Percentiles rank a stretch among this genome's conserved stretches.
Conservation (phyloP, 768 basidiomycete species). For the Russula griseocarnosa region DNA sequence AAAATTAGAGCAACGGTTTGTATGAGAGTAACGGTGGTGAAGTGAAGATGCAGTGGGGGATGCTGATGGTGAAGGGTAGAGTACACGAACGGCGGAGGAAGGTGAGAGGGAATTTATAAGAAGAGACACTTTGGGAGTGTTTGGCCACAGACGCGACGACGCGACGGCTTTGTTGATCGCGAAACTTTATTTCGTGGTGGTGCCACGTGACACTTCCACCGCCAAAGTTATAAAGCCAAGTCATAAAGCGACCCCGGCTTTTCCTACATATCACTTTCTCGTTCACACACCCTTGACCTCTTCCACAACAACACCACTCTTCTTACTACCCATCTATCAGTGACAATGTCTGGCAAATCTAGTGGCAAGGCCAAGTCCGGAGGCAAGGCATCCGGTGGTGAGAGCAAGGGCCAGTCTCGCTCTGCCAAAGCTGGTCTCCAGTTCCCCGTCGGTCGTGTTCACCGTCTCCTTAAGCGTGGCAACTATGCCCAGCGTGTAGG, state of each 20-base stretch:
- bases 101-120: constrained; percentile 34
- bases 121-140: constrained; percentile 37
- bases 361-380: constrained; percentile 58
- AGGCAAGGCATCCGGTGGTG: constrained; percentile 49
- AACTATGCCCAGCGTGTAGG: constrained; percentile 87
- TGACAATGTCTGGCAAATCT: constrained; percentile 42
- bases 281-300: constrained; percentile 4
- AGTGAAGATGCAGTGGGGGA: constrained; percentile 5
- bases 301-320: neutral
- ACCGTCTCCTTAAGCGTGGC: constrained; percentile 81
- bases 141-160: constrained; percentile 37
- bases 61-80: constrained; percentile 5
- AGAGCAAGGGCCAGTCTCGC: constrained; percentile 59
- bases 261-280: constrained; percentile 18
- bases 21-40: constrained; percentile 2
- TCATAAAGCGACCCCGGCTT: constrained; percentile 10
- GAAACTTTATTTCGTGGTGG: constrained; percentile 30
- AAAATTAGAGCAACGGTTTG: constrained; percentile 26
- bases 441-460: constrained; percentile 92
- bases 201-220: constrained; percentile 18
- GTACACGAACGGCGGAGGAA: constrained; percentile 26
- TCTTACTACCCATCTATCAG: neutral
- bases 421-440: constrained; percentile 75
- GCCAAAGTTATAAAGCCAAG: constrained; percentile 11
- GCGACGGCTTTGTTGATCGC: constrained; percentile 38